Conservation (phyloP, 345 rosid genomes). For the Abelmoschus esculentus region DNA sequence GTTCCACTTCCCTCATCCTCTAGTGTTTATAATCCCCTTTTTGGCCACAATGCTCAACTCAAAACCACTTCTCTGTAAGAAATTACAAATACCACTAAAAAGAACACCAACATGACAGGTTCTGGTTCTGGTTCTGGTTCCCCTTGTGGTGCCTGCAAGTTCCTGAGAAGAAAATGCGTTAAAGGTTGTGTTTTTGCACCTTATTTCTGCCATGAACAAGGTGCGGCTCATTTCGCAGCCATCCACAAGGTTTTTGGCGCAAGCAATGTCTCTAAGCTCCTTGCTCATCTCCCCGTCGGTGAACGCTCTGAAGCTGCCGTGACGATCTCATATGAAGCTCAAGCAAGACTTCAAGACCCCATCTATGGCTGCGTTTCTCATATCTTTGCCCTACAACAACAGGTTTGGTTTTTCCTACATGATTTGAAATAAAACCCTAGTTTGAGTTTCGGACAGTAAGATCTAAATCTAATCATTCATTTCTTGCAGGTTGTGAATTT, state of each 20-base stretch:
- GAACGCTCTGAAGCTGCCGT: conserved; percentile 87
- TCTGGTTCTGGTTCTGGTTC: conserved; percentile 47
- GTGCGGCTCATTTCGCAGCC: conserved; percentile 82
- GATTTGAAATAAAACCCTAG: conserved; percentile 22
- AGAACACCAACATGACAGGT: conserved; percentile 26
- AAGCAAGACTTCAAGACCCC: conserved; percentile 92
- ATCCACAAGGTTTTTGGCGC: conserved; percentile 97
- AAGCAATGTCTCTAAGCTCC: conserved; percentile 84
- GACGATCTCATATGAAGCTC: conserved; percentile 95
- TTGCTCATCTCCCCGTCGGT: conserved; percentile 61
- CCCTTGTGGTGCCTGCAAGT: conserved; percentile 98
- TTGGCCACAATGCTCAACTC: conserved; percentile 25
- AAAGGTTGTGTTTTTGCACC: conserved; percentile 95
- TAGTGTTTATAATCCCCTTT: conserved; percentile 57
- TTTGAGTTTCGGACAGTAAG: background rate
- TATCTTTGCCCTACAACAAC: conserved; percentile 91
- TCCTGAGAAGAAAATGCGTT: conserved; percentile 85
- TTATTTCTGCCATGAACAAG: conserved; percentile 90
- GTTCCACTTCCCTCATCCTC: conserved; percentile 57
- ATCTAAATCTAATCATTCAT: background rate
- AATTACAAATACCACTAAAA: background rate
- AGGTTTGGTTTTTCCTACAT: conserved; percentile 32
- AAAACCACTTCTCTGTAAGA: conserved; percentile 3
- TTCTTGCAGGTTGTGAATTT: conserved; percentile 64
- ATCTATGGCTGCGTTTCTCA: conserved; percentile 94